Conservation (phyloP, 345 rosid genomes). For the Pugionium dolabratum region DNA sequence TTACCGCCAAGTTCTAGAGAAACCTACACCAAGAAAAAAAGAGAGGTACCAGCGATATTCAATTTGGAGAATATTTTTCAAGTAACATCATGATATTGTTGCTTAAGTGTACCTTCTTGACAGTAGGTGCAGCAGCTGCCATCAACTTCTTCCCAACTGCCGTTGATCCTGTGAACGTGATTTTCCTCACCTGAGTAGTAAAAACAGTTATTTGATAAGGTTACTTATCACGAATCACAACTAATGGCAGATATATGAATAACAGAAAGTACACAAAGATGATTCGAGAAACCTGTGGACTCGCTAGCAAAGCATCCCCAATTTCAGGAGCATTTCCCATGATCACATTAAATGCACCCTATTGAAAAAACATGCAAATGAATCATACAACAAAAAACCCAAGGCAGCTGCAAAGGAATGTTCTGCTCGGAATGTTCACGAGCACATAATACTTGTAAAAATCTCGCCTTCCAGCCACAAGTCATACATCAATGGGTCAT, state of each 20-base stretch:
- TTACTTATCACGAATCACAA: slow-evolving; percentile 22
- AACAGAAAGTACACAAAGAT: slow-evolving; percentile 4
- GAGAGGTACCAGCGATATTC: slow-evolving; percentile 23
- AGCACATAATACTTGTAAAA: slow-evolving; percentile 14
- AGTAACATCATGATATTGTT: slow-evolving; percentile 17
- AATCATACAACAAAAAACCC: neutral
- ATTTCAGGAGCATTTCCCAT: slow-evolving; percentile 91
- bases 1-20: slow-evolving; percentile 98
- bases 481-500: slow-evolving; percentile 18
- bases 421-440: slow-evolving; percentile 9
- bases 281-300: slow-evolving; percentile 62
- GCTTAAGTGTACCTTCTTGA: slow-evolving; percentile 66
- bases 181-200: slow-evolving; percentile 75
- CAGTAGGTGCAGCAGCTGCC: slow-evolving; percentile 95
- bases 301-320: slow-evolving; percentile 78
- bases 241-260: slow-evolving; percentile 24
- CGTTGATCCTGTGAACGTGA: slow-evolving; percentile 95
- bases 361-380: slow-evolving; percentile 31
- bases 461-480: slow-evolving; percentile 25
- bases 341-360: slow-evolving; percentile 86
- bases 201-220: slow-evolving; percentile 25
- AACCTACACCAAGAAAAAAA: slow-evolving; percentile 46
- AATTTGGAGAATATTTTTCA: slow-evolving; percentile 7
- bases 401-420: slow-evolving; percentile 13
- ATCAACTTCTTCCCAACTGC: slow-evolving; percentile 96